These are phyloP conservation scores for Avena insularis DNA, from an alignment of 176 grass and related monocot genomes.

Conservation along the genomic window DNA sequence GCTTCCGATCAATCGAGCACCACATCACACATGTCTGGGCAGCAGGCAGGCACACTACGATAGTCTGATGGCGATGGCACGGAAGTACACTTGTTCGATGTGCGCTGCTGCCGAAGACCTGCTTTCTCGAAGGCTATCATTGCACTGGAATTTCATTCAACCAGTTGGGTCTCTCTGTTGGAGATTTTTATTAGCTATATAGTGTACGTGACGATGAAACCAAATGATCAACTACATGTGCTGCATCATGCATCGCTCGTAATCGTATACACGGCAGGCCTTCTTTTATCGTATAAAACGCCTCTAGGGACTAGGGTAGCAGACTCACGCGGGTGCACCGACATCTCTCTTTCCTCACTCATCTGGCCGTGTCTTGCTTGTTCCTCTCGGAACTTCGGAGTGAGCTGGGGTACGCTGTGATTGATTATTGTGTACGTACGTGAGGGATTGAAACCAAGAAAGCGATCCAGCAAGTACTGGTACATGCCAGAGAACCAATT, in stretches of 20 bases:
- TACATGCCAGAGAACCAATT: not conserved
- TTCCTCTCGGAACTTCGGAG: no score
- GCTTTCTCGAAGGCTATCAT: slow-evolving; percentile 30
- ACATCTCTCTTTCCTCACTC: not conserved
- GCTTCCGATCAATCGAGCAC: not conserved
- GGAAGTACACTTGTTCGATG: slow-evolving; percentile 36
- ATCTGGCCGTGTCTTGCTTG: not conserved
- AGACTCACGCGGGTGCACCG: not conserved
- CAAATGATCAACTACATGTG: not conserved
- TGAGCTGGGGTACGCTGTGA: no score
- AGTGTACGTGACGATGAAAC: not conserved
- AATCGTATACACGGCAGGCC: no score
- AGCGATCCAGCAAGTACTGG: not conserved
- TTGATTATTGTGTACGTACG: not conserved
- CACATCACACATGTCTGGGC: not conserved
- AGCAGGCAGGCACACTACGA: not conserved
- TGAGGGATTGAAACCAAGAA: not conserved
- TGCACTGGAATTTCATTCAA: not conserved
- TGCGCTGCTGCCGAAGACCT: not conserved
- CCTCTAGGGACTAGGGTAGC: no score
- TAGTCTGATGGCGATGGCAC: slow-evolving; percentile 39
- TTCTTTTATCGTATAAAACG: no score
- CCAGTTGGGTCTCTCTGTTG: not conserved
- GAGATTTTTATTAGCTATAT: no score
- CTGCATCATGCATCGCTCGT: no score